Conservation (phyloP, 495 filamentous ascomycete genomes). For the Sporormia fimetaria region DNA sequence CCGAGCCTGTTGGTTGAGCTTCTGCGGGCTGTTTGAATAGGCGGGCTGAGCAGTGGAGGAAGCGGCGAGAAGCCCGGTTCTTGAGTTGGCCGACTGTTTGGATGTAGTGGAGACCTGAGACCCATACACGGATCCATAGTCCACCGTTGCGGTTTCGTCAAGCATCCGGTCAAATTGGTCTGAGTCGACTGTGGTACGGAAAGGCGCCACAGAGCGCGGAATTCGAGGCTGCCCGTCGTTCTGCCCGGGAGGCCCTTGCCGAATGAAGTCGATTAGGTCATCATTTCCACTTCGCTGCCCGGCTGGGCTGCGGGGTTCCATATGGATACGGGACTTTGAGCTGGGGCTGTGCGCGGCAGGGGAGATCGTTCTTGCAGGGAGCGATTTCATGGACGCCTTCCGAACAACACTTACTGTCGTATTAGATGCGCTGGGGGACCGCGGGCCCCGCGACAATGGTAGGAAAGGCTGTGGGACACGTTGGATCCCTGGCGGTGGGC, state of each 20-base stretch:
- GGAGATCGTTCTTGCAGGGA: no score
- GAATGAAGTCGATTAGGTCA: slow-evolving; percentile 90
- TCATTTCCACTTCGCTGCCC: slow-evolving; percentile 54
- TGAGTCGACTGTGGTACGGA: slow-evolving; percentile 75
- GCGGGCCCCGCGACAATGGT: slow-evolving; percentile 2
- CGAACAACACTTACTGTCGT: no score
- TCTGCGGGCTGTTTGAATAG: slow-evolving; percentile 23
- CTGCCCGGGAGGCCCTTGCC: slow-evolving; percentile 57
- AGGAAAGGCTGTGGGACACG: slow-evolving; percentile 24
- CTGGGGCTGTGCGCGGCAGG: slow-evolving; percentile 12
- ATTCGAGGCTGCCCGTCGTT: slow-evolving; percentile 51
- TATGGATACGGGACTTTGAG: slow-evolving; percentile 9
- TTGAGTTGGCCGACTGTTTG: slow-evolving; percentile 44
- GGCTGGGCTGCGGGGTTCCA: slow-evolving; percentile 63
- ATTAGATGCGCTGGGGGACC: slow-evolving; percentile 1
- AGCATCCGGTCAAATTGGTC: slow-evolving; percentile 52
- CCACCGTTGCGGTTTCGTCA: slow-evolving; percentile 28
- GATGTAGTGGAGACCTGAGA: slow-evolving; percentile 33
- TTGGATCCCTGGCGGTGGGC: slow-evolving; percentile 41
- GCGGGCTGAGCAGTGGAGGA: slow-evolving; percentile 23
- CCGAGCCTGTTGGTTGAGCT: no score
- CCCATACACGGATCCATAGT: slow-evolving; percentile 13
- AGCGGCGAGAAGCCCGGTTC: slow-evolving; percentile 42
- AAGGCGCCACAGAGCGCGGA: slow-evolving; percentile 73
- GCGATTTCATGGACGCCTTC: not conserved